phyloP scores from a whole-genome alignment of 257 asterid genomes.

The Fraxinus anomala region DNA sequence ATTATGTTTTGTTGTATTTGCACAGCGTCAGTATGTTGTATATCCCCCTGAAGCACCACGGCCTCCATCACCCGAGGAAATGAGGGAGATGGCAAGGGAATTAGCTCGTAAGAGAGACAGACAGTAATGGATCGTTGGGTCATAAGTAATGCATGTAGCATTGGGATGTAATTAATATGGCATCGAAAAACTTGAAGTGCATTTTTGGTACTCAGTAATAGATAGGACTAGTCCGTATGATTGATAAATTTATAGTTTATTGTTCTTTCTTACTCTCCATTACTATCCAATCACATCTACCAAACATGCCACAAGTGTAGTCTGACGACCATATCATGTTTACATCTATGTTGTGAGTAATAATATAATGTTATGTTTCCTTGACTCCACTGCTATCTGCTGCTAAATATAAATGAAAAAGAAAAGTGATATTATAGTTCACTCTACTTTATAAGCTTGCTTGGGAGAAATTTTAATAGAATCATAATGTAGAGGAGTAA shows the following conservation, averaged over 20 bases:
- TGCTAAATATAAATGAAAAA: neutral
- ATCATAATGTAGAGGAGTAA: too few species aligned
- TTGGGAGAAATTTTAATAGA: too few species aligned
- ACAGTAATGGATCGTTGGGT: constrained; percentile 26
- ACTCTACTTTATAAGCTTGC: neutral
- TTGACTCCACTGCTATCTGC: neutral
- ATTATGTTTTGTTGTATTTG: constrained; percentile 26
- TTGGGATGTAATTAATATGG: neutral
- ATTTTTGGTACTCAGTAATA: neutral
- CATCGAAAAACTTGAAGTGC: neutral
- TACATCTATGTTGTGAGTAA: constrained; percentile 4
- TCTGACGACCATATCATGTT: neutral
- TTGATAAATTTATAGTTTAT: neutral
- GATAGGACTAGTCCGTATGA: neutral
- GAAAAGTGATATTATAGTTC: neutral
- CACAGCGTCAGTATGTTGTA: constrained; percentile 78
- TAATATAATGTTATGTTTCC: neutral
- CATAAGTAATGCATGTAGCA: constrained; percentile 23
- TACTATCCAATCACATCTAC: neutral
- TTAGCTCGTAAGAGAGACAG: constrained; percentile 65
- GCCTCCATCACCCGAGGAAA: constrained; percentile 87
- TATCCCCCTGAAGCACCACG: constrained; percentile 80
- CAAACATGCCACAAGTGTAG: neutral
- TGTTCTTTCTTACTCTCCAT: neutral
- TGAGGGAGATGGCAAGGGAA: constrained; percentile 84